These are phyloP conservation scores for Alternaria sp. DNA, from an alignment of 2,329 filamentous ascomycete species.

Conservation along the genomic window DNA sequence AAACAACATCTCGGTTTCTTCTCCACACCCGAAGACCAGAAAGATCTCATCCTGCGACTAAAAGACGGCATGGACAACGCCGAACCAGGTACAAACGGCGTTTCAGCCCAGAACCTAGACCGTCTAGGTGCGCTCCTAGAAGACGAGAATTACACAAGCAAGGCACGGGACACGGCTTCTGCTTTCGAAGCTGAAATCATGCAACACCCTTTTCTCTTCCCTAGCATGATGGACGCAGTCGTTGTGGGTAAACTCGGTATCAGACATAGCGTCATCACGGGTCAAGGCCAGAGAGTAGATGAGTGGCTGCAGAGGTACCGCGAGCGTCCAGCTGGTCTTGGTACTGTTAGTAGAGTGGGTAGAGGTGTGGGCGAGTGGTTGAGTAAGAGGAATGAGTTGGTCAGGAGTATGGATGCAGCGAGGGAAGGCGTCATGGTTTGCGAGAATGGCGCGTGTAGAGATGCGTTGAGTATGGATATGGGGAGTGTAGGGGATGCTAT, in stretches of 20 bases:
- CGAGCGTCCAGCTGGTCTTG: conserved; percentile 48
- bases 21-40: conserved; percentile 68
- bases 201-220: conserved; percentile 92
- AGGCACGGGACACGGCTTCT: conserved; percentile 76
- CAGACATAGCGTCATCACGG: conserved; percentile 65
- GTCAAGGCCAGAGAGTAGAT: conserved; percentile 55
- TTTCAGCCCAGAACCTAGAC: conserved; percentile 87
- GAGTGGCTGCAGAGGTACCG: conserved; percentile 54
- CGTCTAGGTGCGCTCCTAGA: conserved; percentile 75
- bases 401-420: conserved; percentile 54
- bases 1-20: conserved; percentile 70
- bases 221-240: conserved; percentile 77
- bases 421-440: conserved; percentile 51
- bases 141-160: conserved; percentile 68
- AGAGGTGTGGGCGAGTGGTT: conserved; percentile 57
- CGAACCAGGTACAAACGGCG: conserved; percentile 87
- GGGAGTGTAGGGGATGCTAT: conserved; percentile 40
- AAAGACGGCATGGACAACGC: conserved; percentile 97
- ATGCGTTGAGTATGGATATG: conserved; percentile 50
- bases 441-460: conserved; percentile 55
- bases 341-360: conserved; percentile 50
- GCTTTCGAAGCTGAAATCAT: conserved; percentile 92
- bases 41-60: conserved; percentile 80
- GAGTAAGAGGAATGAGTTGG: conserved; percentile 58
- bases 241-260: conserved; percentile 78